phyloP scores from a whole-genome alignment of 208 protist species.

The Naegleria fowleri region DNA sequence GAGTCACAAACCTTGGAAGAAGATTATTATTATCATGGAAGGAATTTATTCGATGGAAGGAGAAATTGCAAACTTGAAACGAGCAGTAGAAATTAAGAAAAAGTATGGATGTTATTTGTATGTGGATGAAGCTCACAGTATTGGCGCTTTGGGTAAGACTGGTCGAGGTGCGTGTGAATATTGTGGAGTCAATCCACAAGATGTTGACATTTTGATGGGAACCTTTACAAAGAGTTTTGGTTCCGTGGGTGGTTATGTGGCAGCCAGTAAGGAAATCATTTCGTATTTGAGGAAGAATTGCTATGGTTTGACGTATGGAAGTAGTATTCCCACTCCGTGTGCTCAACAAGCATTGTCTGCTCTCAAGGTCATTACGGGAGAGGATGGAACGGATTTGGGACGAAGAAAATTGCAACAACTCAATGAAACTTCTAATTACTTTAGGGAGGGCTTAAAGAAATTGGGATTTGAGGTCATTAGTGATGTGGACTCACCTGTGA shows the following conservation, averaged over 20 bases:
- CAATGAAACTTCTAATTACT: conserved; percentile 27
- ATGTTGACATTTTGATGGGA: conserved; percentile 85
- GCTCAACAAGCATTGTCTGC: conserved; percentile 77
- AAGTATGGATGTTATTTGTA: conserved; percentile 92
- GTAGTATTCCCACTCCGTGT: conserved; percentile 72
- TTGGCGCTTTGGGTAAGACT: conserved; percentile 41
- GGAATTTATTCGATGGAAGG: conserved; percentile 98
- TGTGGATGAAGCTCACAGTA: conserved; percentile 95
- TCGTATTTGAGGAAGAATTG: conserved; percentile 59
- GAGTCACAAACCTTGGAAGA: conserved; percentile 39
- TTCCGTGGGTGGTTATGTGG: conserved; percentile 42
- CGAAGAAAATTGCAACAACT: conserved; percentile 21
- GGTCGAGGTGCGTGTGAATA: background rate
- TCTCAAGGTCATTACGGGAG: conserved; percentile 70
- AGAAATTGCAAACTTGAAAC: conserved; percentile 84
- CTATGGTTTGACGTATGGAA: conserved; percentile 61
- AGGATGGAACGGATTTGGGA: conserved; percentile 60
- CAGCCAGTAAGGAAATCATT: conserved; percentile 32
- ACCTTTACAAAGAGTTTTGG: conserved; percentile 95
- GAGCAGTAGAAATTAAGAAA: conserved; percentile 87
- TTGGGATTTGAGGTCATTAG: conserved; percentile 59
- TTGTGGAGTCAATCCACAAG: background rate
- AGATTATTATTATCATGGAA: conserved; percentile 88
- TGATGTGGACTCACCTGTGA: conserved; percentile 81
- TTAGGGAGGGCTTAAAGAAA: conserved; percentile 35